phyloP scores from a whole-genome alignment of 192 early-diverging fungal species.

The Coemansia sp. region DNA sequence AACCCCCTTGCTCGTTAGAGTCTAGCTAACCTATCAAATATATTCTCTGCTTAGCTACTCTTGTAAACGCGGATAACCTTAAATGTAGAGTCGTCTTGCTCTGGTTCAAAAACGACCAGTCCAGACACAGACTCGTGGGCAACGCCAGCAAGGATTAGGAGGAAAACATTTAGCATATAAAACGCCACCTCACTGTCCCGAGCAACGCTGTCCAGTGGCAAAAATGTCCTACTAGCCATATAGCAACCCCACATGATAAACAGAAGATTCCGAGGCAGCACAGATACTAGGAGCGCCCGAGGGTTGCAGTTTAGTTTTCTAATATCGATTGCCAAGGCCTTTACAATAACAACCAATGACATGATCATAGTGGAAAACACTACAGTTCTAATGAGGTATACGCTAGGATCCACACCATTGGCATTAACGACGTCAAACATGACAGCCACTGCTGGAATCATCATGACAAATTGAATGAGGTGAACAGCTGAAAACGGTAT shows the following conservation, averaged over 20 bases:
- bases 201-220: neutral
- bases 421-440: neutral
- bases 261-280: neutral
- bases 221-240: conserved; percentile 11
- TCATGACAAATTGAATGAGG: neutral
- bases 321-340: neutral
- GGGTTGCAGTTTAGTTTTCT: neutral
- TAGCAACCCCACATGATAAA: conserved; percentile 12
- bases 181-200: conserved; percentile 11
- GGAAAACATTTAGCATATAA: conserved; percentile 18
- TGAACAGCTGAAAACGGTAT: neutral
- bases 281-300: neutral
- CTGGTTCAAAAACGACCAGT: neutral
- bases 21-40: neutral
- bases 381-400: neutral
- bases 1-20: no score
- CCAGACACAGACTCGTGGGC: neutral
- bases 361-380: neutral
- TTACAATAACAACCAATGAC: neutral
- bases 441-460: neutral
- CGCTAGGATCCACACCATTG: neutral
- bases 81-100: neutral
- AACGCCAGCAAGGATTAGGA: conserved; percentile 5
- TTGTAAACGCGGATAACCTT: neutral
- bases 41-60: neutral